phyloP scores from a whole-genome alignment of 306 rosid genomes.

The Castanea sativa region DNA sequence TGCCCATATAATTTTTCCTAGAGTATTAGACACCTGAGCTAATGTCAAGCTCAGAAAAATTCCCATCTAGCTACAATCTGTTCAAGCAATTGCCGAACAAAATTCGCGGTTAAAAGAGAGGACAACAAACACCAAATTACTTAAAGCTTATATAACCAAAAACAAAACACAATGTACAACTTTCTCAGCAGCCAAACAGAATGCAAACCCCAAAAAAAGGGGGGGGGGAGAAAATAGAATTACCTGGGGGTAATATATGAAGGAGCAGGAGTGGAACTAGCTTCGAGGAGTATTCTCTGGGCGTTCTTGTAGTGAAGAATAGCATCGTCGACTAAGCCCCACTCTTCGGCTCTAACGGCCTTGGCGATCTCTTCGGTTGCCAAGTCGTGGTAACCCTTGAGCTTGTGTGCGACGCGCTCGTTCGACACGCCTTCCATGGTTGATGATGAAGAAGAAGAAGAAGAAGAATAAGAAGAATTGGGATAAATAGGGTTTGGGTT shows the following conservation, averaged over 20 bases:
- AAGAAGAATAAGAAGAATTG: slow-evolving; percentile 26
- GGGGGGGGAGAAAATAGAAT: background rate
- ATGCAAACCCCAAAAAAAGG: background rate
- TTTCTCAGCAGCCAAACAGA: background rate
- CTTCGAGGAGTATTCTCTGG: slow-evolving; percentile 73
- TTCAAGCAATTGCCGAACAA: background rate
- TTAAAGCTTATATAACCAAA: background rate
- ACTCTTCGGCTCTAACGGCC: slow-evolving; percentile 96
- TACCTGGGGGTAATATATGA: slow-evolving; percentile 75
- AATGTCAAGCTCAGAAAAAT: background rate
- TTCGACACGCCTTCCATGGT: slow-evolving; percentile 69
- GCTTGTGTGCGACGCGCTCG: slow-evolving; percentile 90
- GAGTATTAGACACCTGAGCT: background rate
- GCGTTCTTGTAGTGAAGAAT: slow-evolving; percentile 72
- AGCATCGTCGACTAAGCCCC: slow-evolving; percentile 86
- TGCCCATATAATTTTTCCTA: background rate
- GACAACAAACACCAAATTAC: no score
- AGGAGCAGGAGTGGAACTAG: slow-evolving; percentile 71
- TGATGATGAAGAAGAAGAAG: background rate
- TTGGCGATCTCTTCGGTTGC: slow-evolving; percentile 87
- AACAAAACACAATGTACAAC: background rate
- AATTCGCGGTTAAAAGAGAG: no score
- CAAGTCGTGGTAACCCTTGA: slow-evolving; percentile 82
- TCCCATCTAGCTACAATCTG: background rate
- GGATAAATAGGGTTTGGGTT: slow-evolving; percentile 24